Evolutionary conservation across 352 stramenopile species (phyloP).

Genomic region (Pythium rhizo-oryzae): DNA sequence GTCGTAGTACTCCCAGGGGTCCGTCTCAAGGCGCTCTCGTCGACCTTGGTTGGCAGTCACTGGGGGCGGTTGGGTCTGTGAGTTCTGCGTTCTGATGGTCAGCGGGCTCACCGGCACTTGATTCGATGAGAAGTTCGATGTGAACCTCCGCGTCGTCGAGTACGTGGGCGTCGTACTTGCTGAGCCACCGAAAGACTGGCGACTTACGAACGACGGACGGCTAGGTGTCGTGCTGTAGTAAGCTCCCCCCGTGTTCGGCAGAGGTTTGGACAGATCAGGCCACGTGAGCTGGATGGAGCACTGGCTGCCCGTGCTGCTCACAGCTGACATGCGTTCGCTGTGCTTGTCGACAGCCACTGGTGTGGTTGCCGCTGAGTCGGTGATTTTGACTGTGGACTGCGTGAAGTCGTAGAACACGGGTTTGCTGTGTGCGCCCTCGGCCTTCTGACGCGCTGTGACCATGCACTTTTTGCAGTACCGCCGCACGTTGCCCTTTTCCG

Average conservation of each 20-base stretch:
- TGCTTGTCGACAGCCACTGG: slow-evolving; percentile 36
- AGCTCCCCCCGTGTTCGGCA: not conserved
- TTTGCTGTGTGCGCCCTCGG: slow-evolving; percentile 34
- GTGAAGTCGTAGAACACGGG: slow-evolving; percentile 45
- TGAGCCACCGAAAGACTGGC: slow-evolving; percentile 19
- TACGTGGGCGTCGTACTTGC: slow-evolving; percentile 17
- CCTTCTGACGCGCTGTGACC: slow-evolving; percentile 42
- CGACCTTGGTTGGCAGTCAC: slow-evolving; percentile 14
- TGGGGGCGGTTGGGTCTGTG: not conserved
- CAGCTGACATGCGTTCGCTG: slow-evolving; percentile 41
- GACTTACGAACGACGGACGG: not conserved
- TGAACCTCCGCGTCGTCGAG: slow-evolving; percentile 5
- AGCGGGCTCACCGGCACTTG: slow-evolving; percentile 63
- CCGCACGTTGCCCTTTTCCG: slow-evolving; percentile 39
- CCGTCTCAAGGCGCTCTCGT: slow-evolving; percentile 56
- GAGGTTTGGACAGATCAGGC: slow-evolving; percentile 20
- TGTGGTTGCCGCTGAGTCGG: slow-evolving; percentile 34
- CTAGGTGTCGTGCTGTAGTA: slow-evolving; percentile 14
- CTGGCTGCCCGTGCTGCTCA: slow-evolving; percentile 50
- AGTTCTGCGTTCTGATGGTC: slow-evolving; percentile 39
- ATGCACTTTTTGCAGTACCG: slow-evolving; percentile 70
- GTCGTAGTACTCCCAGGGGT: slow-evolving; percentile 71
- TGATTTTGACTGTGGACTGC: slow-evolving; percentile 23
- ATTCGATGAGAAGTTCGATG: slow-evolving; percentile 40
- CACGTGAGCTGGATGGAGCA: slow-evolving; percentile 34